A percentile compares a stretch with the other conserved stretches of the same genome.
phyloP scores from a whole-genome alignment of 441 rosid genomes.

The Syzygium malaccense region DNA sequence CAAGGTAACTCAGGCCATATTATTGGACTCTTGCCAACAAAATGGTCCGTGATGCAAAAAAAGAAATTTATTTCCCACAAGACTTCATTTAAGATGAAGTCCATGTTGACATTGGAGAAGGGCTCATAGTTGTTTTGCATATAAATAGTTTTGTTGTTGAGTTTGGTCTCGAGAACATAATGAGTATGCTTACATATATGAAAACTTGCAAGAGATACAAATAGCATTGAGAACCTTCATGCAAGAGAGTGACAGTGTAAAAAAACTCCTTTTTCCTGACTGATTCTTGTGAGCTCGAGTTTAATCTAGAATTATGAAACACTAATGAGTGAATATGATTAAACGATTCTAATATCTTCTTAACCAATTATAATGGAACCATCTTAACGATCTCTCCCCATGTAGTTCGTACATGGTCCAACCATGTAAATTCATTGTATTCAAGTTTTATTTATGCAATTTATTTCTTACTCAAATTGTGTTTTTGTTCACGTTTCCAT shows the following conservation, averaged over 20 bases:
- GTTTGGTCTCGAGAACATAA: background rate
- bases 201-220: background rate
- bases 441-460: background rate
- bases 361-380: background rate
- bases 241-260: background rate
- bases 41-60: too few relatives aligned
- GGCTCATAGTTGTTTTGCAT: background rate
- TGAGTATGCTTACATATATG: background rate
- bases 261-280: background rate
- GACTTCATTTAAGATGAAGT: background rate
- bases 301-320: background rate
- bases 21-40: background rate
- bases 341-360: background rate
- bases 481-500: background rate
- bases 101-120: background rate
- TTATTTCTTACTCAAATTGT: background rate
- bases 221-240: background rate
- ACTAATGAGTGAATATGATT: background rate
- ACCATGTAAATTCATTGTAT: background rate
- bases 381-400: background rate
- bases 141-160: background rate
- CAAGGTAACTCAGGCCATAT: background rate
- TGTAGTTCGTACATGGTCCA: background rate
- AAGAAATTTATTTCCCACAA: background rate
- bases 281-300: background rate